Percentiles rank a stretch among this genome's conserved stretches.
phyloP scores from a whole-genome alignment of 345 rosid genomes.

The Excoecaria cochinchinensis region DNA sequence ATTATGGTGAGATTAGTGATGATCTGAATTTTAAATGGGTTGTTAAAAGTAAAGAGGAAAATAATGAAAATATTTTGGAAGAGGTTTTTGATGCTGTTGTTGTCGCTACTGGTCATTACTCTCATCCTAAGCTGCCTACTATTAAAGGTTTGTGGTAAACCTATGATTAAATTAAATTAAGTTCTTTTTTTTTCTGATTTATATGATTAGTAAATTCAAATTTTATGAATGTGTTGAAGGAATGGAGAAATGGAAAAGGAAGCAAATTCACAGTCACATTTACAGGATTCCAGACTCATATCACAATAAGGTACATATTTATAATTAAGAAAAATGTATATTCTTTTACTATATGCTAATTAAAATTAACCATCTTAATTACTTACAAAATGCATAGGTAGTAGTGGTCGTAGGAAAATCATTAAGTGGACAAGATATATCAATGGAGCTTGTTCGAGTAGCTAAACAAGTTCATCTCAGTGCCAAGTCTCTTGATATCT shows the following conservation, averaged over 20 bases:
- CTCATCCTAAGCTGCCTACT: conserved; percentile 71
- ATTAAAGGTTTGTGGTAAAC: conserved; percentile 49
- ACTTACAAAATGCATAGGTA: conserved; percentile 32
- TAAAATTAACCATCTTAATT: no score
- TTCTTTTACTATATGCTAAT: no score
- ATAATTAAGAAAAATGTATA: no score
- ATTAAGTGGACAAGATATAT: conserved; percentile 85
- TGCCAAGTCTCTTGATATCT: conserved; percentile 51
- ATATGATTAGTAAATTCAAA: no score
- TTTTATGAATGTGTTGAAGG: conserved; percentile 46
- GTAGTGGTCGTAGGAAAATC: conserved; percentile 86
- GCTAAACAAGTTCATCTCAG: conserved; percentile 78
- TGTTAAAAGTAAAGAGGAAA: conserved; percentile 52
- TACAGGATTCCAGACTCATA: conserved; percentile 80
- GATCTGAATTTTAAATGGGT: conserved; percentile 53
- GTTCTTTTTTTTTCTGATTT: no score
- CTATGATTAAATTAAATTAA: no score
- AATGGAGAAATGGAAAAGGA: conserved; percentile 80
- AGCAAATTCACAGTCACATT: conserved; percentile 80
- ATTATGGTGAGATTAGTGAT: conserved; percentile 40
- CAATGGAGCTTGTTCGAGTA: conserved; percentile 78
- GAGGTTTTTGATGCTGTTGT: conserved; percentile 90
- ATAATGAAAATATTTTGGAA: conserved; percentile 43
- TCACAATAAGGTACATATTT: conserved; percentile 53
- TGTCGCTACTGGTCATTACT: conserved; percentile 90